Evolutionary conservation across 352 stramenopile species (phyloP).

Genomic region (Aphanomyces astaci): DNA sequence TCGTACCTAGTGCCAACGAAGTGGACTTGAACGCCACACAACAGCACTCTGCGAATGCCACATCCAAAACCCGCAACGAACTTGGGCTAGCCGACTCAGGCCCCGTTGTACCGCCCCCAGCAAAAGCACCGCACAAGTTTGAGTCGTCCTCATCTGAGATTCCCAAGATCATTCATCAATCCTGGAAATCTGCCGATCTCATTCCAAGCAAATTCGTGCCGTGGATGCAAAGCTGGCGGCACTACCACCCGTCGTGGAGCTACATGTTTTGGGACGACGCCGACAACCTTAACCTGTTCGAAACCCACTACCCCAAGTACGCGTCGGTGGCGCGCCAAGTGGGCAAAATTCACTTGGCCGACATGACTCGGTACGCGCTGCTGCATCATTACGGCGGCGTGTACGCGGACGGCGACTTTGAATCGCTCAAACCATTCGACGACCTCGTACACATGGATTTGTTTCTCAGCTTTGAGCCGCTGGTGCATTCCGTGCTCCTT

Average conservation of each 20-base stretch:
- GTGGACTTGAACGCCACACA: no score
- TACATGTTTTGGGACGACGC: constrained; percentile 56
- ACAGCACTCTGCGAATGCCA: no score
- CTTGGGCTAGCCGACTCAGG: no score
- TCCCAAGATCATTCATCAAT: constrained; percentile 48
- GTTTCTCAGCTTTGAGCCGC: constrained; percentile 43
- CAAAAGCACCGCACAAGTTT: not conserved
- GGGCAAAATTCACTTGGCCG: constrained; percentile 38
- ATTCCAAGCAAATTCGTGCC: constrained; percentile 42
- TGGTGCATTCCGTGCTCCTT: constrained; percentile 39
- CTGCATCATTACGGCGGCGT: constrained; percentile 42
- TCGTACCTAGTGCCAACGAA: no score
- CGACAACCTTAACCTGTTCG: constrained; percentile 46
- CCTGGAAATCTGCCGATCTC: constrained; percentile 35
- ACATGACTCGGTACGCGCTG: constrained; percentile 51
- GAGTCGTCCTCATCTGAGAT: constrained; percentile 23
- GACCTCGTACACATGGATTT: constrained; percentile 30
- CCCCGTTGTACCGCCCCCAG: not conserved
- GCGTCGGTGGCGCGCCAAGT: constrained; percentile 32
- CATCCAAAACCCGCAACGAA: no score
- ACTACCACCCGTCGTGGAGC: constrained; percentile 34
- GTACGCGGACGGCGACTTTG: constrained; percentile 48
- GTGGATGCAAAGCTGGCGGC: constrained; percentile 50
- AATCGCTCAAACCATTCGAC: constrained; percentile 40
- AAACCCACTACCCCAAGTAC: constrained; percentile 41